Percentiles rank a stretch among this genome's conserved stretches.
phyloP scores from a whole-genome alignment of 2,329 filamentous ascomycete species.

The Teratosphaeria nubilosa region DNA sequence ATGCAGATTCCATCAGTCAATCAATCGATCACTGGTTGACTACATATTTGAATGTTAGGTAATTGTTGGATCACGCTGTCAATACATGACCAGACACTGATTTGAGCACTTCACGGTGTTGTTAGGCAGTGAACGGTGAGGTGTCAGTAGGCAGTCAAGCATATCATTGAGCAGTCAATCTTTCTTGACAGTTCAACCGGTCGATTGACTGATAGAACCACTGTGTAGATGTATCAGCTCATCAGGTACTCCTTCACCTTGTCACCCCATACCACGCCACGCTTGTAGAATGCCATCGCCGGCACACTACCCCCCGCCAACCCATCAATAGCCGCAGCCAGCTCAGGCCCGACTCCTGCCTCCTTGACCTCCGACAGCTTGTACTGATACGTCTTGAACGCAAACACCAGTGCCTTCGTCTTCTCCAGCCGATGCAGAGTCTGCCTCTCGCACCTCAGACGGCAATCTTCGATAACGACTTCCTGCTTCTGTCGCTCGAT shows the following conservation, averaged over 20 bases:
- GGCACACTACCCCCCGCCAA: constrained; percentile 47
- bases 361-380: constrained; percentile 44
- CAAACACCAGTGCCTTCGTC: constrained; percentile 47
- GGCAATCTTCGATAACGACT: constrained; percentile 31
- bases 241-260: constrained; percentile 42
- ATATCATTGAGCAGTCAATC: no score
- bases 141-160: no score
- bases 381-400: constrained; percentile 54
- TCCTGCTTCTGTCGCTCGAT: constrained; percentile 21
- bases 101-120: no score
- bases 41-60: no score
- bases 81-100: no score
- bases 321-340: constrained; percentile 51
- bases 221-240: constrained; percentile 3
- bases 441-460: constrained; percentile 50
- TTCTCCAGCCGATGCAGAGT: constrained; percentile 49
- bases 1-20: no score
- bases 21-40: no score
- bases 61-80: no score
- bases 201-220: not conserved
- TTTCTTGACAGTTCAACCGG: not conserved
- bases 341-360: constrained; percentile 44
- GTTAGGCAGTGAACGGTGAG: no score
- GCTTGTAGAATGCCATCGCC: constrained; percentile 50
- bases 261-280: constrained; percentile 46